A percentile compares a stretch with the other conserved stretches of the same genome.
Conservation (phyloP, 2,329 filamentous ascomycete species). For the Trichoderma cornu-damae region DNA sequence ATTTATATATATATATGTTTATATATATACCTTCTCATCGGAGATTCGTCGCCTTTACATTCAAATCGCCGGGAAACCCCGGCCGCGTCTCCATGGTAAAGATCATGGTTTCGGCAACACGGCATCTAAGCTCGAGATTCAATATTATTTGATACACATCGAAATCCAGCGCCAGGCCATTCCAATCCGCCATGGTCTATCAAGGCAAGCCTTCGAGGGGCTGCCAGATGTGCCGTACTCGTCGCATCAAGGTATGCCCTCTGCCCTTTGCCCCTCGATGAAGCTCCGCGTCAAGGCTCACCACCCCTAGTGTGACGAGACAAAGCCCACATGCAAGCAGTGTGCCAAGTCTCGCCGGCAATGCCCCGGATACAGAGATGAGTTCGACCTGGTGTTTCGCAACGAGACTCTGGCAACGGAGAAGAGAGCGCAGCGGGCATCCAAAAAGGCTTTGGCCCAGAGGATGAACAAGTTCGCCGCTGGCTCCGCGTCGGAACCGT, state of each 20-base stretch:
- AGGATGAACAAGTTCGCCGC: constrained; percentile 3
- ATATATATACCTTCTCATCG: background rate
- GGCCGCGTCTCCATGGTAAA: background rate
- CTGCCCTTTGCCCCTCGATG: background rate
- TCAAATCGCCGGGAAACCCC: background rate
- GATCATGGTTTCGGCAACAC: background rate
- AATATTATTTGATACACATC: constrained; percentile 1
- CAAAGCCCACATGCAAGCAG: constrained; percentile 60
- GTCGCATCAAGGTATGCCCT: constrained; percentile 63
- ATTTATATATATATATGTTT: no score
- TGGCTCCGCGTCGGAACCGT: constrained; percentile 5
- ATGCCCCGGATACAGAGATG: constrained; percentile 64
- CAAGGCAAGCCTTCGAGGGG: constrained; percentile 62
- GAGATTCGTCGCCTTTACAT: background rate
- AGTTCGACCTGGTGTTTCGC: constrained; percentile 67
- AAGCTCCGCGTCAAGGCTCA: constrained; percentile 1
- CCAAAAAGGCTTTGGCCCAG: constrained; percentile 41
- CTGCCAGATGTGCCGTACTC: constrained; percentile 68
- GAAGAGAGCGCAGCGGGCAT: constrained; percentile 54
- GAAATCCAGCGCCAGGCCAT: background rate
- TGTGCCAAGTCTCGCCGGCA: constrained; percentile 58
- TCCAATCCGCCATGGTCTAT: constrained; percentile 51
- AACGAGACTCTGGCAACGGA: constrained; percentile 67
- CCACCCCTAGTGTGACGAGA: constrained; percentile 56
- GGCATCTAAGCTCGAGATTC: background rate